Base-by-base conservation (phyloP, 805 yeast species). In the Dipodascus geniculatus region DNA sequence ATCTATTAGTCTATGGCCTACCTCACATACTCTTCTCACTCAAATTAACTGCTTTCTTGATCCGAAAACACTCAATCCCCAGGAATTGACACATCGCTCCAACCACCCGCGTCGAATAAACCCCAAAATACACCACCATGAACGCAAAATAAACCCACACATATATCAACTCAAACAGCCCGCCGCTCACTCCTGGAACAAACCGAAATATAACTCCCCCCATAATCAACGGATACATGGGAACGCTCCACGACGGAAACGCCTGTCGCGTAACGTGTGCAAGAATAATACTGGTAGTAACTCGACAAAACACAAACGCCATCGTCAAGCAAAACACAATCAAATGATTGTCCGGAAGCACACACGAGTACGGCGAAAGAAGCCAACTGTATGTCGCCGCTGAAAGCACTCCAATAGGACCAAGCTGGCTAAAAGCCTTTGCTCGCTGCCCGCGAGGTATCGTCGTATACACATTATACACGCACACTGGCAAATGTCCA, bases 281-380 rank as follows among this genome's bases (percentile, higher is more conserved):
- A 57, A 87, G 75, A 63, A 91, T 93, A 38, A 72, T 65, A 28
- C 72, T 63, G 3, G 76, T 71, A 2, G 75, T 66, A 55, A 89
- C 84, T 63, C 97, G 79, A 2, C 97, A 98, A 53, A 91, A 96
- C 3, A 82, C 76, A 65, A 87, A 90, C 1, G 97, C 95, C 57
- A 84, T 68, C 1, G 89, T 77, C 51, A 84, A 74, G 1, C 95
- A 95, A 62, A 86, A 80, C 24, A 90, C 74, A 33, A 95, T 85
- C 48, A 87, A 65, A 44, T 72, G 72, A 59, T 72, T 70, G 11
- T 71, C 63, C 3, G 51, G 31, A 23, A 80, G 69, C 20, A 74
- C 71, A 16, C 50, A 51, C 4, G 90, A 81, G 65, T 78, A 76
- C 20, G 77, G 64, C 53, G 74, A 62, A 16, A 76, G 65, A 19